phyloP scores from a whole-genome alignment of 2,329 filamentous ascomycete genomes.

The Bipolaris oryzae region DNA sequence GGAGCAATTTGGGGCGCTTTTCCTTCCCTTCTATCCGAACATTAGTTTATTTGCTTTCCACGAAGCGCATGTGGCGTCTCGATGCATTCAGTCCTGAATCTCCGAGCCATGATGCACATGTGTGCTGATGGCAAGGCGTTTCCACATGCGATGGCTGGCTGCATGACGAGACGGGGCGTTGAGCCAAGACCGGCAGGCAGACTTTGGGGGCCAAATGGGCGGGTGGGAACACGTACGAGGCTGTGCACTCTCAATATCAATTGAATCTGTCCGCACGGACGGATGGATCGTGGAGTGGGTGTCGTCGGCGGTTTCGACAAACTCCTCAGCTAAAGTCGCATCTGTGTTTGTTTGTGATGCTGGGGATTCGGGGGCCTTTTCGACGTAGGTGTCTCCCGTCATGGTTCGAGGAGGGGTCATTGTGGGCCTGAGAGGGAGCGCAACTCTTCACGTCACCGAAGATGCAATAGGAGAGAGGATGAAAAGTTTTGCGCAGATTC shows the following conservation, averaged over 20 bases:
- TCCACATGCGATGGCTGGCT: not conserved
- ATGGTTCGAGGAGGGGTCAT: constrained; percentile 42
- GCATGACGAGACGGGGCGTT: not conserved
- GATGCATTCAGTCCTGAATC: not conserved
- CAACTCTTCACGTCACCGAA: constrained; percentile 11
- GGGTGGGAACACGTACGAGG: constrained; percentile 35
- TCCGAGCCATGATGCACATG: constrained; percentile 2
- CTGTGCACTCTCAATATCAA: constrained; percentile 35
- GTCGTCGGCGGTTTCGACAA: constrained; percentile 40
- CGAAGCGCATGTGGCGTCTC: not conserved
- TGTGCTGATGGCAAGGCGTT: not conserved
- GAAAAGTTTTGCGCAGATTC: constrained; percentile 9
- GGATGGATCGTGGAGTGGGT: constrained; percentile 18
- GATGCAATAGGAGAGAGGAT: constrained; percentile 10
- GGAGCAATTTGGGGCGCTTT: constrained; percentile 33
- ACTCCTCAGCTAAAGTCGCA: constrained; percentile 36
- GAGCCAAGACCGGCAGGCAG: not conserved
- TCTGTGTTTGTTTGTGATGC: constrained; percentile 39
- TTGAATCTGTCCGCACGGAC: constrained; percentile 17
- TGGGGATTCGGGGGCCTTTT: constrained; percentile 33
- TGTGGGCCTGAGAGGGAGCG: not conserved
- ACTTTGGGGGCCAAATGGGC: constrained; percentile 22
- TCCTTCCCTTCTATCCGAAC: constrained; percentile 27
- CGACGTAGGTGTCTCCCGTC: constrained; percentile 41
- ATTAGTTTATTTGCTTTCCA: constrained; percentile 16